Base-by-base conservation (phyloP, 345 rosid genomes). In the Geranium rotundifolium region DNA sequence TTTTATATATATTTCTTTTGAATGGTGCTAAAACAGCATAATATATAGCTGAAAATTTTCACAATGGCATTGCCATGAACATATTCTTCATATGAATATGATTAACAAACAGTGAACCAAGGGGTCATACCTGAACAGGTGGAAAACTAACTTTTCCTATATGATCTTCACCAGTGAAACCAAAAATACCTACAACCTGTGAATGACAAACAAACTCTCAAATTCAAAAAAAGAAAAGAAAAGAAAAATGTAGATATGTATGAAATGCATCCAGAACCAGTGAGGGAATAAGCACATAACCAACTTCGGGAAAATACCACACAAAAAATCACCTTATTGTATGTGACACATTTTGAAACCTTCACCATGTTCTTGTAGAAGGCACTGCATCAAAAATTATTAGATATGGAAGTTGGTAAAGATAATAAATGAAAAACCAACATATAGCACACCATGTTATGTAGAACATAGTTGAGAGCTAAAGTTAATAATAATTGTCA, bases 71-170 rank as follows among this genome's bases (percentile, higher is more conserved):
- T 31, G 5, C 23, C 58, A 56, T 56, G 58, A 56, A 17, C 37
- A 31, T 31, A 31, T 31, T 2, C 3, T 31, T 31, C 37, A 31
- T 31, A 31, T 31, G 37, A 31, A n/a, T n/a, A n/a, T n/a, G n/a
- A n/a, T 7, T 7, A 31, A 7, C 7, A 31, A 31, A 31, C 37
- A 31, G 37, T 3, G 37, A 2, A 31, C 37, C 37, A 31, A 31
- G 7, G 68, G 52, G 19, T 63, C 60, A 75, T 64, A 91, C 98
- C 91, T 92, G 97, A 29, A 90, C 90, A 14, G 96, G 88, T 15
- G 99, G 99, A 77, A 90, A 93, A 77, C 90, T 76, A 71, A 84
- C 78, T 84, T 93, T 93, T 59, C 91, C 99, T 31, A 90, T 90
- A 74, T 82, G 87, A 80, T 93, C 97, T 86, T 93, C 99, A 50